These are phyloP conservation scores for Aspergillus novoparasiticus DNA, from an alignment of 2,329 filamentous ascomycete genomes.

Conservation along the genomic window DNA sequence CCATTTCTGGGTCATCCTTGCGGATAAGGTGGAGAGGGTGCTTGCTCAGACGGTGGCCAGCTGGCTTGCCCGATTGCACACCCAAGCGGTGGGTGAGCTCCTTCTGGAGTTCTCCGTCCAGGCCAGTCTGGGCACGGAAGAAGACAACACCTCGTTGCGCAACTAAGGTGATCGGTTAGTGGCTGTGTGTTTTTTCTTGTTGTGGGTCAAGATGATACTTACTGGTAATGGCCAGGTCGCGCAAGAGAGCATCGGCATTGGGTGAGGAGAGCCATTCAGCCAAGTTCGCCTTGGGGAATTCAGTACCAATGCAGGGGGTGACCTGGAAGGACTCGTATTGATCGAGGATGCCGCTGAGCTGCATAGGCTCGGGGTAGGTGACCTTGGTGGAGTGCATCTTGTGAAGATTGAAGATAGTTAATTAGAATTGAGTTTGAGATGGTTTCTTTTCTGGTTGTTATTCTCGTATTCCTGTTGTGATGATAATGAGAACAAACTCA, in stretches of 20 bases:
- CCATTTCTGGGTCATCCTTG: slow-evolving; percentile 39
- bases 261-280: slow-evolving; percentile 47
- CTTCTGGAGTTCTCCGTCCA: slow-evolving; percentile 54
- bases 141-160: slow-evolving; percentile 54
- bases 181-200: background rate
- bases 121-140: slow-evolving; percentile 51
- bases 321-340: slow-evolving; percentile 50
- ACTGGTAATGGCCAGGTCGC: slow-evolving; percentile 33
- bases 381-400: background rate
- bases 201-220: background rate
- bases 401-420: background rate
- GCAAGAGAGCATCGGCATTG: slow-evolving; percentile 27
- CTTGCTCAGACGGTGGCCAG: slow-evolving; percentile 31
- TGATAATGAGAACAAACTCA: background rate
- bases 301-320: slow-evolving; percentile 54
- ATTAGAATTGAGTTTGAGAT: background rate
- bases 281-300: slow-evolving; percentile 47
- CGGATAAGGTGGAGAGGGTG: slow-evolving; percentile 50
- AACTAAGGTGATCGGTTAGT: background rate
- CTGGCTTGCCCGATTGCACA: slow-evolving; percentile 46
- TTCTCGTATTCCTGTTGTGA: background rate
- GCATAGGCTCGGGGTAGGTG: slow-evolving; percentile 23
- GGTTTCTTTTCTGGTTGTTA: background rate
- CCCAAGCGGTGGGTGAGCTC: slow-evolving; percentile 50
- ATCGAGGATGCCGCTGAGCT: slow-evolving; percentile 44